These are phyloP conservation scores for Micractinium conductrix DNA, from an alignment of 139 green algal genomes.

Conservation along the genomic window DNA sequence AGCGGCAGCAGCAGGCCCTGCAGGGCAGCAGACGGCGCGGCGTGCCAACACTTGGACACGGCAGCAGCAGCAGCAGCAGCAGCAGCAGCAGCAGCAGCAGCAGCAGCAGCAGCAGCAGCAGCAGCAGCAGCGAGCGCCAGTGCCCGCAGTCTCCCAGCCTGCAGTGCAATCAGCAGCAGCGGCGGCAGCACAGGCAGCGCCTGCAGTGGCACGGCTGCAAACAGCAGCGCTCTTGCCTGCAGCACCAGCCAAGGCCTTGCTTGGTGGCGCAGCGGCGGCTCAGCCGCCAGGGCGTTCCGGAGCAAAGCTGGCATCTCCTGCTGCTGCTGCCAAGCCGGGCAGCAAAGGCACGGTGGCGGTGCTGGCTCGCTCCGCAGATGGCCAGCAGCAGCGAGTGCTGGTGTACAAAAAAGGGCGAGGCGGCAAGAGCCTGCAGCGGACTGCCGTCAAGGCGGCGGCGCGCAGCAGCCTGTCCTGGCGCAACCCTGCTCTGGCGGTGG, in stretches of 20 bases:
- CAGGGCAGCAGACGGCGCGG: background rate
- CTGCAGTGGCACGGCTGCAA: no score
- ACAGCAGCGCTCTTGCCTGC: background rate
- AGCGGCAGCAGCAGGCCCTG: background rate
- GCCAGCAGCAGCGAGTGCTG: conserved; percentile 23
- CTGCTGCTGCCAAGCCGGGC: no score
- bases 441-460: conserved; percentile 3
- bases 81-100: background rate
- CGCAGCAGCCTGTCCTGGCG: conserved; percentile 16
- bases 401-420: conserved; percentile 20
- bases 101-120: background rate
- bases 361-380: background rate
- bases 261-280: no score
- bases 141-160: no score
- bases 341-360: background rate
- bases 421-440: conserved; percentile 22
- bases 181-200: no score
- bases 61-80: background rate
- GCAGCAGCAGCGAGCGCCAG: background rate
- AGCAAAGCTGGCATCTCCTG: background rate
- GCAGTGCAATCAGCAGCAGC: background rate
- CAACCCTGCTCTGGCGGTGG: conserved; percentile 25
- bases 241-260: background rate
- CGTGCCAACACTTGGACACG: background rate
- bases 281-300: no score